Percentiles rank a stretch among this genome's conserved stretches.
phyloP scores from a whole-genome alignment of 148 eudicot species.

The Polygonum aviculare region DNA sequence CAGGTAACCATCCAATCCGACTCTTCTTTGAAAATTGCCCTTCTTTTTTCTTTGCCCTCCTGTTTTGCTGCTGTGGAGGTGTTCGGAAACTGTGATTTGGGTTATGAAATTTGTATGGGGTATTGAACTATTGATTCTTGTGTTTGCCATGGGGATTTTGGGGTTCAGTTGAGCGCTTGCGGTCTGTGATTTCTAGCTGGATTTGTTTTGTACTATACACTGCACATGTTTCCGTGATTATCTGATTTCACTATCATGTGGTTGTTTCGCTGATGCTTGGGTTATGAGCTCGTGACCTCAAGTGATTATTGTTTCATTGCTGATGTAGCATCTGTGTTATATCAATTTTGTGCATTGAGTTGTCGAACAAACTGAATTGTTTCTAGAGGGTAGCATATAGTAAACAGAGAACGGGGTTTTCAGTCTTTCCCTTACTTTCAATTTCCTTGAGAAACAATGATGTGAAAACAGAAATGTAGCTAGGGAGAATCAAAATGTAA shows the following conservation, averaged over 20 bases:
- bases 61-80: not conserved
- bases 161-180: not conserved
- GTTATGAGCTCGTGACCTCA: not conserved
- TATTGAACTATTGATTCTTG: not conserved
- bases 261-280: not conserved
- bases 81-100: not conserved
- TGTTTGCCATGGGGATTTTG: not conserved
- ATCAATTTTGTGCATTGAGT: not conserved
- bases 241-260: not conserved
- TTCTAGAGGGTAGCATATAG: not conserved
- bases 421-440: not conserved
- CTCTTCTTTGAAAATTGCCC: not conserved
- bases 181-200: not conserved
- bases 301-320: too few species aligned
- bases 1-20: not conserved
- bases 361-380: too few species aligned
- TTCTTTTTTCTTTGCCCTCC: not conserved
- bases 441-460: not conserved
- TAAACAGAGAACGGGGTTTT: not conserved
- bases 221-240: not conserved
- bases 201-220: not conserved
- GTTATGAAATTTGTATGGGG: not conserved
- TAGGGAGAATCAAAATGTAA: not conserved
- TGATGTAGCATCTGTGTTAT: not conserved
- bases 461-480: not conserved